Base-by-base conservation (phyloP, 2,329 filamentous ascomycete genomes). In the Colletotrichum eleusines region DNA sequence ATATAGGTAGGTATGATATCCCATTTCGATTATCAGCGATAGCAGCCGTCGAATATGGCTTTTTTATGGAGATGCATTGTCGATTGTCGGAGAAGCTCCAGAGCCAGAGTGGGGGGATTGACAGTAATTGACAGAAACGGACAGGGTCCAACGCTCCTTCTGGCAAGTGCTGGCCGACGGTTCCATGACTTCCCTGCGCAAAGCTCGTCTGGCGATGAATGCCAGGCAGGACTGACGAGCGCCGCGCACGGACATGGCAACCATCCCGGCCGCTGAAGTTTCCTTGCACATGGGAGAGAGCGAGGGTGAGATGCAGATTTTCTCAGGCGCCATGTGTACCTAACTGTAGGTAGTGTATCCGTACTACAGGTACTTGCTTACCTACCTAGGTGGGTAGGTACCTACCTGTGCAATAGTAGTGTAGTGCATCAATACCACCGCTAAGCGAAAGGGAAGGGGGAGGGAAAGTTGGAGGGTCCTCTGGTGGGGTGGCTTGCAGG, bases 181-280 rank as follows among this genome's bases (percentile, higher is more conserved):
- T 28, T 40, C 42, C 65, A 51, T 51, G 50, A 11, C 59, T 62
- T 62, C 59, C 59, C 59, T 62, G 46, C 28, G 23, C 59, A 26
- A 46, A 44, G 31, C 33, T 63, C 59, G 20, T 59, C 61, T 46
- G 44, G 60, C 44, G 63, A 62, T 63, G 51, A n/a, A n/a, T n/a
- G n/a, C n/a, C n/a, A n/a, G n/a, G 63, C 57, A 67, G 62, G 20
- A 67, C 57, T 71, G 63, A 70, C 63, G 63, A 71, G 68, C 68
- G 55, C 33, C 18, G 68, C 57, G 68, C 68, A 71, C 68, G 68
- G 68, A 71, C 63, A 33, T 53, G 28, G 63, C 40, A 44, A 51
- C 31, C 55, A 58, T 28, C 31, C 65, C 26, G 62, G 68, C 68
- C 68, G 57, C 35, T 51, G 48, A 71, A 57, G 9, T 44, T 51